These are phyloP conservation scores for Xylariaceae sp. DNA, from an alignment of 2,329 filamentous ascomycete species.

Conservation along the genomic window DNA sequence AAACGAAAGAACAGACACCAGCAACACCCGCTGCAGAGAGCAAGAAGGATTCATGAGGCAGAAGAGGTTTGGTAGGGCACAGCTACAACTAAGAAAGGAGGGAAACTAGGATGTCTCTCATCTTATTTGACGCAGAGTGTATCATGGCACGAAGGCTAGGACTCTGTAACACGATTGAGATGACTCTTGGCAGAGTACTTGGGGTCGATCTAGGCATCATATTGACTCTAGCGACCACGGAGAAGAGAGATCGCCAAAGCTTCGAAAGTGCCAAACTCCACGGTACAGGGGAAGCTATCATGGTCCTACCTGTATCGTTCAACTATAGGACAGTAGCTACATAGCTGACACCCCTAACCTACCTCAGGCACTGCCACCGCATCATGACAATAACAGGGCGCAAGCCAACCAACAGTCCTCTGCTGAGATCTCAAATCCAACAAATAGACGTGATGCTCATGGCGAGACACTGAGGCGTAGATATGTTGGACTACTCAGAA, in stretches of 20 bases:
- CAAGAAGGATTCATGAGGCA: constrained; percentile 51
- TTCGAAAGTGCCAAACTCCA: constrained; percentile 82
- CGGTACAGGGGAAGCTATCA: neutral
- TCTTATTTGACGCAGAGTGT: constrained; percentile 80
- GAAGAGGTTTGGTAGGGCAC: constrained; percentile 1
- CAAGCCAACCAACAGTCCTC: too few relatives aligned
- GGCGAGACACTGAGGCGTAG: too few relatives aligned
- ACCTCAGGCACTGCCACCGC: too few relatives aligned
- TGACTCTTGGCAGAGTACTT: constrained; percentile 82
- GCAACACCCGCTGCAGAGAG: constrained; percentile 27
- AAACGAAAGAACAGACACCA: constrained; percentile 24
- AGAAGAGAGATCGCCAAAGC: constrained; percentile 67
- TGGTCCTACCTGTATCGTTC: constrained; percentile 12
- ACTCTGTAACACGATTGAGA: constrained; percentile 93
- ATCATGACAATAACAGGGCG: too few relatives aligned
- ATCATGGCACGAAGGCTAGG: constrained; percentile 67
- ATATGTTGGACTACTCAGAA: too few relatives aligned
- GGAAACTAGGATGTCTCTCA: constrained; percentile 72
- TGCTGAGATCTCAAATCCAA: too few relatives aligned
- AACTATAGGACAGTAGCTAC: too few relatives aligned
- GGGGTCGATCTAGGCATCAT: constrained; percentile 72
- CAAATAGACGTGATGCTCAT: too few relatives aligned
- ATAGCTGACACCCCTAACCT: neutral
- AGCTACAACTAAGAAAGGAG: constrained; percentile 4
- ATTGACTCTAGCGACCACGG: constrained; percentile 83